phyloP scores from a whole-genome alignment of 768 basidiomycete genomes.

The Artomyces pyxidatus region DNA sequence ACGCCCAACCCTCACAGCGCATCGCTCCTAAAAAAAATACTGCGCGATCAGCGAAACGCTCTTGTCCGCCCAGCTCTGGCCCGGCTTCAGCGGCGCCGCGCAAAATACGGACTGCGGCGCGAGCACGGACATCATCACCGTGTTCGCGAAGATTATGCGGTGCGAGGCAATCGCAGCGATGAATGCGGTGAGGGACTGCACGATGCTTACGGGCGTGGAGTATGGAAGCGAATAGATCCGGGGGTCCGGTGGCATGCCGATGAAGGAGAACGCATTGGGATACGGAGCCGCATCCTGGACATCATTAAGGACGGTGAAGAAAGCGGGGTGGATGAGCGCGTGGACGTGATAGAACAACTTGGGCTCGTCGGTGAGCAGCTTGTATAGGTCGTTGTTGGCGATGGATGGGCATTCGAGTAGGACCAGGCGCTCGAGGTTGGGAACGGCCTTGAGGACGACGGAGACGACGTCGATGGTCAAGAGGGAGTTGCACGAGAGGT shows the following conservation, averaged over 20 bases:
- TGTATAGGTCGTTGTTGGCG: background rate
- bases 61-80: background rate
- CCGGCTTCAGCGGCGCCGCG: background rate
- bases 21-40: background rate
- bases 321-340: background rate
- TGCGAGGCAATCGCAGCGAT: too few species aligned
- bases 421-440: background rate
- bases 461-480: background rate
- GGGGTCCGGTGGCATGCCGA: too few species aligned
- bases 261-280: background rate
- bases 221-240: background rate
- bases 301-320: background rate
- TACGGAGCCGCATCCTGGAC: too few species aligned
- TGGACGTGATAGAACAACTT: background rate
- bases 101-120: background rate
- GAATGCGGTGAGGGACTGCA: background rate
- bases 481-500: background rate
- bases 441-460: background rate
- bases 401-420: background rate
- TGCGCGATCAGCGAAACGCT: background rate
- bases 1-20: background rate
- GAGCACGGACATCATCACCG: background rate
- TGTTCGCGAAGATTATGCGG: too few species aligned
- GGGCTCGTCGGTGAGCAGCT: background rate
- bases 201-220: background rate